Conservation (phyloP, 805 yeast species). For the Hanseniaspora meyeri region DNA sequence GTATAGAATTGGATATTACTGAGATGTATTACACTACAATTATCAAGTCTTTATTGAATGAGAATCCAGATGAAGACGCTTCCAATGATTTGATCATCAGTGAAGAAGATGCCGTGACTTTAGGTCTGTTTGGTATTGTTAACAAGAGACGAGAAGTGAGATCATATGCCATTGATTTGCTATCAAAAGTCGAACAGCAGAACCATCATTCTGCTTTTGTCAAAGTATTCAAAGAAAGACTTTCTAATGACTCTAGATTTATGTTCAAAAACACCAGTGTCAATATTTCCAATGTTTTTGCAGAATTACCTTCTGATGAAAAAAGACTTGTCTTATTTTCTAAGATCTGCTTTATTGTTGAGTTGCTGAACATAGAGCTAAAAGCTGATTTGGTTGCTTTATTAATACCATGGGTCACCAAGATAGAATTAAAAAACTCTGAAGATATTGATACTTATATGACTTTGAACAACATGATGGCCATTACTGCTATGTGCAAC, state of each 20-base stretch:
- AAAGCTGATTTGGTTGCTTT: constrained; percentile 71
- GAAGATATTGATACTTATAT: constrained; percentile 41
- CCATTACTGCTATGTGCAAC: constrained; percentile 68
- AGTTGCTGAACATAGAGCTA: constrained; percentile 41
- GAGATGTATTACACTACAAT: constrained; percentile 62
- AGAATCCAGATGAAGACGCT: constrained; percentile 21
- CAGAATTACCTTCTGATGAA: constrained; percentile 46
- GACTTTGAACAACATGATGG: constrained; percentile 72
- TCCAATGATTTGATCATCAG: constrained; percentile 33
- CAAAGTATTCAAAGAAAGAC: constrained; percentile 52
- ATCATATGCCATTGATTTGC: constrained; percentile 55
- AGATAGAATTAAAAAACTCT: constrained; percentile 48
- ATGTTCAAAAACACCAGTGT: constrained; percentile 79
- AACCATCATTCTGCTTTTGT: constrained; percentile 43
- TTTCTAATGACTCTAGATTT: constrained; percentile 63
- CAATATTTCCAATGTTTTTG: constrained; percentile 63
- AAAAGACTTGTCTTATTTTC: constrained; percentile 51
- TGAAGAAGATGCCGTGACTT: constrained; percentile 56
- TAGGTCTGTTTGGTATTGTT: constrained; percentile 70
- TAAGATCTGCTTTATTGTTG: constrained; percentile 59
- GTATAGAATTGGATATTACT: constrained; percentile 38
- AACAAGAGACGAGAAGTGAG: constrained; percentile 59
- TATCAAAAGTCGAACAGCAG: constrained; percentile 52
- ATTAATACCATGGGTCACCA: constrained; percentile 85
- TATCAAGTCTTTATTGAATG: constrained; percentile 48